Base-by-base conservation (phyloP, 169 alveolate genomes). In the Plasmodium reichenowi region DNA sequence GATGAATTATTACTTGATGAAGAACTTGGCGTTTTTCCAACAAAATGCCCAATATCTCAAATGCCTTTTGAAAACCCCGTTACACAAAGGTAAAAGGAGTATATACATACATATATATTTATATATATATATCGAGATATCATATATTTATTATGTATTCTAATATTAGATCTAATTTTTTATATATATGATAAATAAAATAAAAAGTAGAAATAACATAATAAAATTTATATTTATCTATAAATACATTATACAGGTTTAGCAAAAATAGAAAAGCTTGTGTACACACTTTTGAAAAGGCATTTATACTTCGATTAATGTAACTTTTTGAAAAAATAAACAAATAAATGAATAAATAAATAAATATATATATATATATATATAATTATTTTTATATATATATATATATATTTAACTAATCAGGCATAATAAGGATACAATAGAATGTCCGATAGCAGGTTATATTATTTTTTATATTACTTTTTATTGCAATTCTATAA, bases 361-460 rank as follows among this genome's bases (percentile, higher is more conserved):
- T 54, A 38, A 2, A 12, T 48, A 15, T 2, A 60, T 59, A 32
- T 5, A 32, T 38, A 38, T 38, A 38, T 38, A 38, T 5, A 6
- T 38, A 38, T 64, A 74, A 26, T 26, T 24, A 22, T 56, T 66
- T 62, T 43, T 67, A 24, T 15, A 20, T 83, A 56, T 67, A n/a
- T 15, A 13, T 83, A 56, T 72, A 47, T 48, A 47, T 24, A 32
- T 74, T 60, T 22, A 29, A 22, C 38, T 26, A 54, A 60, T 58
- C 50, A 85, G 92, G 88, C 80, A 74, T 20, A 93, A 76, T 26
- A 59, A 83, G 54, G 80, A 68, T 38, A 60, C 88, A n/a, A 92
- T 94, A 24, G 80, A 76, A 29, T 94, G 96, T 64, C 96, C 96
- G 15, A 88, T 94, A 17, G 94, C 94, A 74, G 95, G 95, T 92